Evolutionary conservation across 768 basidiomycete species (phyloP), one percentile per base, ranked within the genome.

Genomic region (Leucocoprinus leucothites): DNA sequence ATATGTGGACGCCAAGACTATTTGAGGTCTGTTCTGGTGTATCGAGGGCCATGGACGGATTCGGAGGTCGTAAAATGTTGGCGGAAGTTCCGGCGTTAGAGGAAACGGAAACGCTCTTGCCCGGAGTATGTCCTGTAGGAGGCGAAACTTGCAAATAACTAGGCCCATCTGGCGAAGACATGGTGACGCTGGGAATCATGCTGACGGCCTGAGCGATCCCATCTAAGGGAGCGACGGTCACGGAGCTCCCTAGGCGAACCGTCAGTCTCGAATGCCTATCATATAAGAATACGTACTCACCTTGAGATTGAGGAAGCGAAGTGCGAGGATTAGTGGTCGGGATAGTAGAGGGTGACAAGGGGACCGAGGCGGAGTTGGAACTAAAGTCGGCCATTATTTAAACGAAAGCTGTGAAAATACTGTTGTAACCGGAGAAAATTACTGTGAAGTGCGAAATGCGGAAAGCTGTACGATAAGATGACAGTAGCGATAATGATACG

Each of bases 361-460:
- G 9, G 8, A 40, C 16, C 14, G 24, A 18, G 28, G 38, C 4
- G 16, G 38, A n/a, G 41, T 31, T 34, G 31, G 21, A 28, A 34
- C 21, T 44, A 26, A 40, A 34, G 34, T 55, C 53, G 36, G 53
- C 16, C 53, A 55, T 55, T 14, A 55, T 42, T 48, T 47, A 46
- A 53, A 35, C 1, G 36, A n/a, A 35, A 35, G 16, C 2, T n/a
- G n/a, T n/a, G 16, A 40, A 40, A 31, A 41, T 41, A 38, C 13
- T 28, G 14, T 18, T 54, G 45, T 28, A 40, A 44, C 40, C 19
- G 11, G 41, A 34, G 42, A 25, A 28, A 44, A 43, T 18, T 18
- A 14, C 13, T 14, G 42, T 35, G 19, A 53, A 44, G 14, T 7
- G 25, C 50, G 50, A 26, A 46, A 9, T 13, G 16, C 13, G n/a